Percentiles rank a stretch among this genome's conserved stretches.
These are phyloP conservation scores for Gracilariopsis chorda DNA, from an alignment of 23 red algal genomes.

Conservation along the genomic window DNA sequence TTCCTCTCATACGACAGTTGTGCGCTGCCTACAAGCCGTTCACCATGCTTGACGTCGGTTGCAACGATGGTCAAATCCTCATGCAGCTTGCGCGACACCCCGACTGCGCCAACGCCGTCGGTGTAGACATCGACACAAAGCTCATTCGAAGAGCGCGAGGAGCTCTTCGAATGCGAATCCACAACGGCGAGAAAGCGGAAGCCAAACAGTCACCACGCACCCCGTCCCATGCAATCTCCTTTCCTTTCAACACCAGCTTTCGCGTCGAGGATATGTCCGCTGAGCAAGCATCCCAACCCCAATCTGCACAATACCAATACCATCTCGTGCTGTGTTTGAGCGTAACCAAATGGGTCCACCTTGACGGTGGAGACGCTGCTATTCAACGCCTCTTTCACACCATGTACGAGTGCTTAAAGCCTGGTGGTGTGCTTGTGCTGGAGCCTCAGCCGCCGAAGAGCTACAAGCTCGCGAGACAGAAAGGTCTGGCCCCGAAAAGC, in stretches of 20 bases:
- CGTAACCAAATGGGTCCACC: constrained; percentile 87
- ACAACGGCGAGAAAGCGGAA: not conserved
- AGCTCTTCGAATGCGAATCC: not conserved
- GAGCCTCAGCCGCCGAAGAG: constrained; percentile 63
- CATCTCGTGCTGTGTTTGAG: constrained; percentile 68
- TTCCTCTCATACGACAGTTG: not conserved
- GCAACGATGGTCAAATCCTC: constrained; percentile 70
- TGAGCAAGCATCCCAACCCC: not conserved
- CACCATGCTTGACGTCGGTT: constrained; percentile 75
- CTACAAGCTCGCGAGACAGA: constrained; percentile 68
- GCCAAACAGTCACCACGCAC: not conserved
- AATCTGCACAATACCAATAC: not conserved
- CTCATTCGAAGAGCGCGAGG: constrained; percentile 44
- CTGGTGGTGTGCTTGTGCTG: constrained; percentile 62
- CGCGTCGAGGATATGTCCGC: constrained; percentile 37
- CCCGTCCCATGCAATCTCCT: not conserved
- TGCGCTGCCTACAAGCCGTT: not conserved
- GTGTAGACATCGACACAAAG: constrained; percentile 65
- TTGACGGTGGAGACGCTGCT: constrained; percentile 51
- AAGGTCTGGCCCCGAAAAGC: constrained; percentile 2
- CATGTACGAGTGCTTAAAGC: constrained; percentile 16
- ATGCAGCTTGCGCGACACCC: constrained; percentile 7
- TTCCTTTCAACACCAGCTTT: constrained; percentile 46
- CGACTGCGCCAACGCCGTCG: not conserved
- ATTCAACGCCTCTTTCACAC: constrained; percentile 45